Conservation (phyloP, 2,329 filamentous ascomycete genomes). For the Epichloe sp. region DNA sequence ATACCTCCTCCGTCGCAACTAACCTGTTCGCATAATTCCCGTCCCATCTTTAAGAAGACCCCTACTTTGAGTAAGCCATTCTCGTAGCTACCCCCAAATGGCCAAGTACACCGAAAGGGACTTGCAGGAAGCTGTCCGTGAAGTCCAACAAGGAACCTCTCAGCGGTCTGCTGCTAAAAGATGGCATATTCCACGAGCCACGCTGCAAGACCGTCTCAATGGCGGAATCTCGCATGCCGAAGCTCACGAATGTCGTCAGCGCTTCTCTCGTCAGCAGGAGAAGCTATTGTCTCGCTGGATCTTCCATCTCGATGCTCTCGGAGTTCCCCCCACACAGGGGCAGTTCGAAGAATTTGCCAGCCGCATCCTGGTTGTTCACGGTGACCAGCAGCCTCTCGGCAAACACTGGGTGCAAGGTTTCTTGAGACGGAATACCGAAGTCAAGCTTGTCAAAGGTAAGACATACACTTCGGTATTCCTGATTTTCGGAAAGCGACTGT, state of each 20-base stretch:
- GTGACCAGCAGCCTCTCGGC: slow-evolving; percentile 6
- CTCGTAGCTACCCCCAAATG: slow-evolving; percentile 5
- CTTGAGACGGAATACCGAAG: slow-evolving; percentile 6
- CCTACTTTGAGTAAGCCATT: not conserved
- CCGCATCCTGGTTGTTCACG: slow-evolving; percentile 7
- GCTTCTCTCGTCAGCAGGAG: slow-evolving; percentile 8
- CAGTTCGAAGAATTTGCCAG: slow-evolving; percentile 8
- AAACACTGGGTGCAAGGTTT: slow-evolving; percentile 9
- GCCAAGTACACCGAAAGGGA: slow-evolving; percentile 8
- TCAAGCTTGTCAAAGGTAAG: slow-evolving; percentile 8
- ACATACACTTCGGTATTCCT: not conserved
- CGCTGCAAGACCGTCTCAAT: slow-evolving; percentile 7
- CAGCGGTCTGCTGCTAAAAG: slow-evolving; percentile 7
- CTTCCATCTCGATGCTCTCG: slow-evolving; percentile 6
- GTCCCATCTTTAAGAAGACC: not conserved
- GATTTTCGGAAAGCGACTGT: not conserved
- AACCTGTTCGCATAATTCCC: not conserved
- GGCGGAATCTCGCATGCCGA: slow-evolving; percentile 8
- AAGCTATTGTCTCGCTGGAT: slow-evolving; percentile 7
- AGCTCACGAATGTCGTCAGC: slow-evolving; percentile 8
- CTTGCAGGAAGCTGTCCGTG: slow-evolving; percentile 8
- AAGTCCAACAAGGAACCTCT: slow-evolving; percentile 8
- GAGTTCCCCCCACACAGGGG: slow-evolving; percentile 6
- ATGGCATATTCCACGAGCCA: slow-evolving; percentile 8
- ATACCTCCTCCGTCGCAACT: not conserved